These are phyloP conservation scores for Halenospora varia DNA, from an alignment of 495 filamentous ascomycete genomes.

Conservation along the genomic window DNA sequence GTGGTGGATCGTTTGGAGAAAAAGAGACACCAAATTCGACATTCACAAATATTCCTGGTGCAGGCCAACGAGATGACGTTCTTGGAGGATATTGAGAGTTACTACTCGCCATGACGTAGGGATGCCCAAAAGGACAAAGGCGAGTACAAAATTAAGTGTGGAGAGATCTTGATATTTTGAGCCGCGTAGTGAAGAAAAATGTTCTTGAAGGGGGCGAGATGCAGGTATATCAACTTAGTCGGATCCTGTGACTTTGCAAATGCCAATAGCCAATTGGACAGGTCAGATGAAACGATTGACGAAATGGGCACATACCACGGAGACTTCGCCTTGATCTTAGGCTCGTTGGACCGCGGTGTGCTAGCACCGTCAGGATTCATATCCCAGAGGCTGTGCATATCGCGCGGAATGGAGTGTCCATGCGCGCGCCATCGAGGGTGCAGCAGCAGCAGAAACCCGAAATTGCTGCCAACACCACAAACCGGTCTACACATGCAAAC, in stretches of 20 bases:
- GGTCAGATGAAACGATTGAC: not conserved
- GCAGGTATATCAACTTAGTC: not conserved
- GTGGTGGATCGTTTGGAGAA: constrained; percentile 3
- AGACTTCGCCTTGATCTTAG: constrained; percentile 2
- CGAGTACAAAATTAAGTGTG: not conserved
- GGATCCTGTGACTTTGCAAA: not conserved
- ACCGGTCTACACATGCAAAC: not conserved
- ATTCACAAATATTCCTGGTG: constrained; percentile 12
- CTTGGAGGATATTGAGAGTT: not conserved
- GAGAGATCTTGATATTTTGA: not conserved
- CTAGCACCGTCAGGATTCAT: not conserved
- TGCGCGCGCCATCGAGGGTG: not conserved
- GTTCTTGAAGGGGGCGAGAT: not conserved
- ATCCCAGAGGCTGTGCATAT: not conserved
- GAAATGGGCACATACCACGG: not conserved
- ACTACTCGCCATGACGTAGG: constrained; percentile 1
- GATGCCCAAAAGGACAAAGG: not conserved
- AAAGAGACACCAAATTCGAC: constrained; percentile 12
- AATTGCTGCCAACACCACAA: not conserved
- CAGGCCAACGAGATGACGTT: constrained; percentile 1
- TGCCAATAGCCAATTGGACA: not conserved
- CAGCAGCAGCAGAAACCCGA: not conserved
- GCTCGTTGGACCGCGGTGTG: not conserved
- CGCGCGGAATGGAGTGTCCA: too few species aligned
- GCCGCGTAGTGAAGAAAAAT: not conserved